phyloP scores from a whole-genome alignment of 2,329 filamentous ascomycete species.

The Zymoseptoria tritici region DNA sequence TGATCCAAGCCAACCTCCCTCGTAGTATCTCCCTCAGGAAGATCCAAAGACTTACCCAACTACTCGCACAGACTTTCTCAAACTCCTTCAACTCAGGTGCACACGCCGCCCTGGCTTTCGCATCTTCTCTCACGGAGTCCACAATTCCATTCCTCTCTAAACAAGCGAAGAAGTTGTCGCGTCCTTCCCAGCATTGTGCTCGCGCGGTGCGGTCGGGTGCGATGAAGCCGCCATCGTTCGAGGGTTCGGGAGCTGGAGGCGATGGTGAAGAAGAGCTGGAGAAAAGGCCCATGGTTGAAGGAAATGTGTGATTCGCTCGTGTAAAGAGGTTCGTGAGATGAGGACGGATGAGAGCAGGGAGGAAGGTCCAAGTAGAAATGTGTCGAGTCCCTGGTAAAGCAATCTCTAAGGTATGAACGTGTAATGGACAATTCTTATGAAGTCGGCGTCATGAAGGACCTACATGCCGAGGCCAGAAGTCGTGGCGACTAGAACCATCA shows the following conservation, averaged over 20 bases:
- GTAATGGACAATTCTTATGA: background rate
- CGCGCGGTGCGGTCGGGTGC: conserved; percentile 82
- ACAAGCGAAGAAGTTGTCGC: conserved; percentile 82
- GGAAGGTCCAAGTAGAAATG: no score
- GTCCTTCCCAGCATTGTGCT: conserved; percentile 77
- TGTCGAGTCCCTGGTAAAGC: no score
- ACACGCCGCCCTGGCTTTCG: conserved; percentile 50
- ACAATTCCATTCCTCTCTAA: conserved; percentile 75
- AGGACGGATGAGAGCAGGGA: background rate
- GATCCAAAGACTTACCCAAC: conserved; percentile 63
- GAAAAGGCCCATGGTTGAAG: conserved; percentile 30
- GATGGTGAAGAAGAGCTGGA: conserved; percentile 22
- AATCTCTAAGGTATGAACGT: background rate
- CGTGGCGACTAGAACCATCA: background rate
- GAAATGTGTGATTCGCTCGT: background rate
- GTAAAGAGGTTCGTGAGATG: background rate
- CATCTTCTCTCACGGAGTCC: conserved; percentile 56
- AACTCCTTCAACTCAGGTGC: conserved; percentile 57
- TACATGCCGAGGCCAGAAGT: background rate
- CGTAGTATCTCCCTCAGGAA: background rate
- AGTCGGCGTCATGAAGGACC: background rate
- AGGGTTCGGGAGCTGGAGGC: conserved; percentile 24
- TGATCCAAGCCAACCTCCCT: no score
- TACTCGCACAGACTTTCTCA: conserved; percentile 75
- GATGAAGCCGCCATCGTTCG: conserved; percentile 55